A percentile compares a stretch with the other conserved stretches of the same genome.
These are phyloP conservation scores for Westerdykella aurantiaca DNA, from an alignment of 2,329 filamentous ascomycete genomes.

Conservation along the genomic window DNA sequence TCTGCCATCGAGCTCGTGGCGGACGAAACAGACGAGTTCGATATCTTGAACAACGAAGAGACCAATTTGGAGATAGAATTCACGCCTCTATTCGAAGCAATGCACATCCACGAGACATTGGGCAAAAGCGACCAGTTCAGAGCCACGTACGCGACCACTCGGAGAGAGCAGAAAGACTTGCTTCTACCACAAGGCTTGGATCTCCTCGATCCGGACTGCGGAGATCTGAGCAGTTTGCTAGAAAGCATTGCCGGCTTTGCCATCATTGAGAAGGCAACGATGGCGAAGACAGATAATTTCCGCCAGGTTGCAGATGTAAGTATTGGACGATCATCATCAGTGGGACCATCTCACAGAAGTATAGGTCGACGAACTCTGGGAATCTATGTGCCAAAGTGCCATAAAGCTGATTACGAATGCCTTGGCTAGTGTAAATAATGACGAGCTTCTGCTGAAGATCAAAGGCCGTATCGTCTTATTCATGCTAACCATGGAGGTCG, in stretches of 20 bases:
- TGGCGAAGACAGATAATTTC: slow-evolving; percentile 77
- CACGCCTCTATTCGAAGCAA: slow-evolving; percentile 84
- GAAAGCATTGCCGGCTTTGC: slow-evolving; percentile 95
- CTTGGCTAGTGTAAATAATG: slow-evolving; percentile 73
- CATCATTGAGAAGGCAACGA: slow-evolving; percentile 91
- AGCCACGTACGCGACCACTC: slow-evolving; percentile 83
- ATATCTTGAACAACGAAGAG: slow-evolving; percentile 83
- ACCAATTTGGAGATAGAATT: slow-evolving; percentile 86
- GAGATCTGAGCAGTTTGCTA: slow-evolving; percentile 79
- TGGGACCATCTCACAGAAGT: slow-evolving; percentile 2
- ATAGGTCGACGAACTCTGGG: slow-evolving; percentile 95
- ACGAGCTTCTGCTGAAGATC: slow-evolving; percentile 86
- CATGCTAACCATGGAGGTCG: slow-evolving; percentile 94
- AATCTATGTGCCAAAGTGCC: slow-evolving; percentile 89
- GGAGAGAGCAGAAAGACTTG: slow-evolving; percentile 85
- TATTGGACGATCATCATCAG: neutral
- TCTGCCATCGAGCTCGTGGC: slow-evolving; percentile 93
- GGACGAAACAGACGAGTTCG: slow-evolving; percentile 92
- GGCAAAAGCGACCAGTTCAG: slow-evolving; percentile 89
- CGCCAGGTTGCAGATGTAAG: slow-evolving; percentile 73
- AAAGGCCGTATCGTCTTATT: slow-evolving; percentile 91
- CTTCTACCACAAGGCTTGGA: slow-evolving; percentile 71
- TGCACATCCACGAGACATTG: slow-evolving; percentile 93
- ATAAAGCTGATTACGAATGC: slow-evolving; percentile 77
- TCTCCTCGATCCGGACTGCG: slow-evolving; percentile 74